These are phyloP conservation scores for Didymella segeticola DNA, from an alignment of 2,329 filamentous ascomycete genomes.

Conservation along the genomic window DNA sequence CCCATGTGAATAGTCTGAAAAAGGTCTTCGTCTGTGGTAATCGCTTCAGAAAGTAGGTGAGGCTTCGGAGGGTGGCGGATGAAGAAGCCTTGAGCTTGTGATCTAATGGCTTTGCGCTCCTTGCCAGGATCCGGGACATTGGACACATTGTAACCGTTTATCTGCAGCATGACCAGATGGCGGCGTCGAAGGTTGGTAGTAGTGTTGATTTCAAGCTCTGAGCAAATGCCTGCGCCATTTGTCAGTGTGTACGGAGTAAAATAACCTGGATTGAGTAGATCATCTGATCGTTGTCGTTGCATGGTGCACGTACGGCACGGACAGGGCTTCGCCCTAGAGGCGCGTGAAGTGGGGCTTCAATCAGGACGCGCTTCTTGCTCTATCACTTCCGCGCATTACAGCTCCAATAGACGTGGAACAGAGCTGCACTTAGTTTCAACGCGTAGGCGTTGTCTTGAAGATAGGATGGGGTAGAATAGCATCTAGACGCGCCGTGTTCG, in stretches of 20 bases:
- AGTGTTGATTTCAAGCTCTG: no score
- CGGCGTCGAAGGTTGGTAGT: no score
- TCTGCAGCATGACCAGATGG: no score
- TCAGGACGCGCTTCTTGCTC: background rate
- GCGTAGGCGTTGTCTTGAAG: background rate
- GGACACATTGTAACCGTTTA: background rate
- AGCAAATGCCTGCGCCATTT: no score
- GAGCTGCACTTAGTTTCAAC: background rate
- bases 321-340: background rate
- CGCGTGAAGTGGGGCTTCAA: background rate
- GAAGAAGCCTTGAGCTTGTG: conserved; percentile 17
- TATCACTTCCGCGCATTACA: background rate
- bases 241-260: no score
- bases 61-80: conserved; percentile 37
- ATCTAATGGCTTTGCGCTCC: conserved; percentile 6
- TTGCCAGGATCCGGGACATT: background rate
- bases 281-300: no score
- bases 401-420: background rate
- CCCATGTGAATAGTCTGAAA: conserved; percentile 51
- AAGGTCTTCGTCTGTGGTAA: conserved; percentile 37
- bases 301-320: no score
- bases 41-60: conserved; percentile 29
- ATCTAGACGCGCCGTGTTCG: no score
- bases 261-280: background rate
- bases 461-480: background rate